A percentile compares a stretch with the other conserved stretches of the same genome.
Evolutionary conservation across 176 grass and related monocot genomes (phyloP).

Genomic region (Hordeum vulgare): MorexV3_pseudomolecules_assembly NC_058522.1:533162061-533162560

Average conservation of each 20-base stretch:
- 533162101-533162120: constrained; percentile 37
- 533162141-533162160: constrained; percentile 49
- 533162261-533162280: constrained; percentile 27
- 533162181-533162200: constrained; percentile 71
- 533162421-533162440: constrained; percentile 79
- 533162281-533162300: constrained; percentile 55
- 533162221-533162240: constrained; percentile 42
- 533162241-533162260: constrained; percentile 33
- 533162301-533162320: constrained; percentile 37
- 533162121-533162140: constrained; percentile 43
- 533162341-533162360: constrained; percentile 92
- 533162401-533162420: constrained; percentile 51
- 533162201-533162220: constrained; percentile 46
- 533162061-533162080: constrained; percentile 83
- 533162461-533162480: constrained; percentile 83
- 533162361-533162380: constrained; percentile 92
- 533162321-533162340: constrained; percentile 62
- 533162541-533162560: constrained; percentile 54
- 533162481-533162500: constrained; percentile 55
- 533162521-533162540: constrained; percentile 74
- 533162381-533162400: constrained; percentile 71
- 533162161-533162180: constrained; percentile 69
- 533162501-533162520: constrained; percentile 56
- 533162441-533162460: constrained; percentile 47
- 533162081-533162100: constrained; percentile 53